phyloP scores from a whole-genome alignment of 1,284 basidiomycete genomes.

The Ustilago lituana region DNA sequence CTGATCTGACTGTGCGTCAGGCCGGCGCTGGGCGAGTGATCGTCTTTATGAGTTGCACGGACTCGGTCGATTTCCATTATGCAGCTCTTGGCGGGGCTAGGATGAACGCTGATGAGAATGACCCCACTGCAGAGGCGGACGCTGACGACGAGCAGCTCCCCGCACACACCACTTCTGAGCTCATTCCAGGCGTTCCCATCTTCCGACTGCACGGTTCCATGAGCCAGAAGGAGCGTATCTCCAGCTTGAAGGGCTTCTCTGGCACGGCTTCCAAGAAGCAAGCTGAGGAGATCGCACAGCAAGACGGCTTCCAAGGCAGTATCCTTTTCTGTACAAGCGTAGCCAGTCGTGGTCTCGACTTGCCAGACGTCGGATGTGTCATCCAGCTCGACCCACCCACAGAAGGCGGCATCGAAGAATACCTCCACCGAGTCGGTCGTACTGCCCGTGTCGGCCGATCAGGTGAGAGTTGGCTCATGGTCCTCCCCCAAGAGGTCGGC shows the following conservation, averaged over 20 bases:
- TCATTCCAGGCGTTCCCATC: conserved; percentile 79
- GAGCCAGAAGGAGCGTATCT: conserved; percentile 80
- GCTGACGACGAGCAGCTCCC: conserved; percentile 57
- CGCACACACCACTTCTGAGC: conserved; percentile 71
- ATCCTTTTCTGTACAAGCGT: conserved; percentile 95
- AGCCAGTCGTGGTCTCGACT: conserved; percentile 94
- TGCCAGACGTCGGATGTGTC: conserved; percentile 92
- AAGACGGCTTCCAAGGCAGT: conserved; percentile 66
- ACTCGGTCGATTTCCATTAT: conserved; percentile 98
- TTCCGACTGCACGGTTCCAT: conserved; percentile 96
- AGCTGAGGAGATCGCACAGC: conserved; percentile 2
- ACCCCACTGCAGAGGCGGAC: conserved; percentile 33
- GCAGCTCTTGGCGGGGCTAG: conserved; percentile 79
- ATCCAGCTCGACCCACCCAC: conserved; percentile 97
- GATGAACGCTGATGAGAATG: conserved; percentile 72
- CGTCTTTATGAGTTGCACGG: conserved; percentile 95
- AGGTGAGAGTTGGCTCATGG: conserved; percentile 91
- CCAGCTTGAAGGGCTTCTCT: conserved; percentile 84
- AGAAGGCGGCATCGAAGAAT: conserved; percentile 94
- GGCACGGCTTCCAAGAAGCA: conserved; percentile 15
- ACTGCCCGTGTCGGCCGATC: conserved; percentile 91
- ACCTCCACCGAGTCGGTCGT: conserved; percentile 94
- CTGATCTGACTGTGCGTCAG: conserved; percentile 22
- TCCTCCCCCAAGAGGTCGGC: conserved; percentile 82
- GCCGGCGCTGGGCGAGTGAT: conserved; percentile 74